Conservation (phyloP, 129 eudicot species). For the Flaveria linearis region DNA sequence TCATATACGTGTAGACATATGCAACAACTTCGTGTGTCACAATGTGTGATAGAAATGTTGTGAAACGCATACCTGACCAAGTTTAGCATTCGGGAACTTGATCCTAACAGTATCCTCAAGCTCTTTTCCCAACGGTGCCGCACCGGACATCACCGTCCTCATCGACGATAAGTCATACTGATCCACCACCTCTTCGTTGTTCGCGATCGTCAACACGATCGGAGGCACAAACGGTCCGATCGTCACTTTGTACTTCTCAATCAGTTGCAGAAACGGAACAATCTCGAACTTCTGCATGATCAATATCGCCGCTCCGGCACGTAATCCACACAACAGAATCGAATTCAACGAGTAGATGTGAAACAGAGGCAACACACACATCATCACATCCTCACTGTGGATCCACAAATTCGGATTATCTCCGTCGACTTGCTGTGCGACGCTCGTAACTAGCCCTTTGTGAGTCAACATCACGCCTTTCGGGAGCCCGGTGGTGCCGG, state of each 20-base stretch:
- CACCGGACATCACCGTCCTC: slow-evolving; percentile 84
- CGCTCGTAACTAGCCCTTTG: slow-evolving; percentile 88
- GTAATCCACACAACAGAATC: slow-evolving; percentile 65
- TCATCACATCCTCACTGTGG: slow-evolving; percentile 72
- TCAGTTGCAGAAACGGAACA: slow-evolving; percentile 58
- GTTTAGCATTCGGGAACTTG: slow-evolving; percentile 81
- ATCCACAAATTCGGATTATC: slow-evolving; percentile 83
- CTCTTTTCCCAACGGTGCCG: slow-evolving; percentile 94
- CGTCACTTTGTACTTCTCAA: slow-evolving; percentile 74
- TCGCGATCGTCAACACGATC: slow-evolving; percentile 76
- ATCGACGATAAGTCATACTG: slow-evolving; percentile 70
- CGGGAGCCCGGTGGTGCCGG: slow-evolving; percentile 92
- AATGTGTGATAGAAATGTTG: neutral
- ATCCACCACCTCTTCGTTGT: slow-evolving; percentile 59
- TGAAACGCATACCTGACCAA: slow-evolving; percentile 73
- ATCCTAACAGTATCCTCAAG: slow-evolving; percentile 79
- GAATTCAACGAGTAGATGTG: slow-evolving; percentile 86
- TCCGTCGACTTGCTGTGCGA: slow-evolving; percentile 94
- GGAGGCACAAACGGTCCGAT: slow-evolving; percentile 95
- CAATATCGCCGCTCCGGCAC: slow-evolving; percentile 84
- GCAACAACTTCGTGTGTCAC: neutral
- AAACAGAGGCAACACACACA: slow-evolving; percentile 77
- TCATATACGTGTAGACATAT: slow-evolving; percentile 20
- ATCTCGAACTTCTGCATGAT: slow-evolving; percentile 89
- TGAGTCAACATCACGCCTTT: slow-evolving; percentile 98